Base-by-base conservation (phyloP, 345 rosid species). In the Noccaea caerulescens region DNA sequence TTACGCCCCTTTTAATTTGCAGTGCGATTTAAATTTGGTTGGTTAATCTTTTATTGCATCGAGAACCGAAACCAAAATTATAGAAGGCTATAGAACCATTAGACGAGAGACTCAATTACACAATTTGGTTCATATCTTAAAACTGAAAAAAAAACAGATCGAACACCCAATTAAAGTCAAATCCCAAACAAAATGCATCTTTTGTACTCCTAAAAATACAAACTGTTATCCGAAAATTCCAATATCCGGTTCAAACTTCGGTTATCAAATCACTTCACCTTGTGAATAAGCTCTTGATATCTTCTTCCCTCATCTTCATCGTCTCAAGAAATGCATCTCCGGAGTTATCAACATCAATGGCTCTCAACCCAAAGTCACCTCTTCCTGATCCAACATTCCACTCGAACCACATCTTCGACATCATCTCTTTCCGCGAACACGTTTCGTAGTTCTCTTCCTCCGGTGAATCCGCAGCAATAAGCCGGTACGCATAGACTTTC, bases 361-460 rank as follows among this genome's bases (percentile, higher is more conserved):
- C 77, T 76, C 82, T 84, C 14, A 79, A 79, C 36, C 81, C 80
- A 49, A 91, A 87, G 32, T 77, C 76, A 10, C 72, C 81, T 75
- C 82, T 72, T 16, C 91, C 88, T 13, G 83, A 72, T 14, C 77
- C 83, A 75, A 86, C 84, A 2, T 86, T 88, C 99, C 97, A 94
- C 54, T 94, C 99, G 8, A 94, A 94, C 97, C 96, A 94, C 89
- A 88, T 80, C 73, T 90, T 89, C 1, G 97, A 83, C 50, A 94
- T 88, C 30, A 83, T 72, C 75, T 94, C 98, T 77, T 94, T 94
- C 54, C 83, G 76, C 60, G 76, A 85, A 81, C 95, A 89, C 13
- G 84, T 81, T 14, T 10, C 44, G 27, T 89, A 85, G 66, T 82
- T 87, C 56, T 84, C 93, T 75, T 88, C 89, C 51, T 91, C 99